A percentile compares a stretch with the other conserved stretches of the same genome.
These are phyloP conservation scores for Globisporangium recalcitrans DNA, from an alignment of 352 stramenopile species.

Conservation along the genomic window DNA sequence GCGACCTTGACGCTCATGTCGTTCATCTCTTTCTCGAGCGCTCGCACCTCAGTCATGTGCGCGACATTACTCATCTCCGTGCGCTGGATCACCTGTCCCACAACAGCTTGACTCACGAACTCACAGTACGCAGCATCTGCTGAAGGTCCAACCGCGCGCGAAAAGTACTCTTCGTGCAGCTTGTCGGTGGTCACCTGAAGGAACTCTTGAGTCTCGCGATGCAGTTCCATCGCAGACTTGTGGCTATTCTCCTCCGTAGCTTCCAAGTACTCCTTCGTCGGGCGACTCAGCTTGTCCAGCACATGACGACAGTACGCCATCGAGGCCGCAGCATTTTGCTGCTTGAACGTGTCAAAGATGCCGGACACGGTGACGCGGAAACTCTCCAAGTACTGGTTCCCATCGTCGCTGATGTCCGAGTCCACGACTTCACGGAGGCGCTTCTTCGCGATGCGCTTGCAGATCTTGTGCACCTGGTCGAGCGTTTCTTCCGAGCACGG, in stretches of 20 bases:
- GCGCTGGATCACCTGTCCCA: conserved; percentile 69
- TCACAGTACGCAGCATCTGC: conserved; percentile 78
- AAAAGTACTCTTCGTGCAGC: conserved; percentile 59
- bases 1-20: conserved; percentile 79
- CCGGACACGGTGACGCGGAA: conserved; percentile 47
- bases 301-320: conserved; percentile 80
- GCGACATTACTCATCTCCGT: conserved; percentile 68
- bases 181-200: conserved; percentile 43
- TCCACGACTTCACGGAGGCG: conserved; percentile 67
- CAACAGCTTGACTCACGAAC: conserved; percentile 71
- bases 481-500: conserved; percentile 58
- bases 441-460: conserved; percentile 71
- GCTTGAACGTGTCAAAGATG: conserved; percentile 49
- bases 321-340: conserved; percentile 77
- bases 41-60: conserved; percentile 71
- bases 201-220: conserved; percentile 63
- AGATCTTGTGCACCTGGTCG: conserved; percentile 54
- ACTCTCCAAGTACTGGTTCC: conserved; percentile 53
- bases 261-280: conserved; percentile 37
- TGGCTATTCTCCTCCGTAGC: conserved; percentile 25
- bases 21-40: conserved; percentile 79
- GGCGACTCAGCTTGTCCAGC: conserved; percentile 36
- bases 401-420: conserved; percentile 56
- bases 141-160: conserved; percentile 61
- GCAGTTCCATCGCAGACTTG: conserved; percentile 73